Percentiles rank a stretch among this genome's conserved stretches.
Conservation (phyloP, 768 basidiomycete genomes). For the Wakefieldia striispora region DNA sequence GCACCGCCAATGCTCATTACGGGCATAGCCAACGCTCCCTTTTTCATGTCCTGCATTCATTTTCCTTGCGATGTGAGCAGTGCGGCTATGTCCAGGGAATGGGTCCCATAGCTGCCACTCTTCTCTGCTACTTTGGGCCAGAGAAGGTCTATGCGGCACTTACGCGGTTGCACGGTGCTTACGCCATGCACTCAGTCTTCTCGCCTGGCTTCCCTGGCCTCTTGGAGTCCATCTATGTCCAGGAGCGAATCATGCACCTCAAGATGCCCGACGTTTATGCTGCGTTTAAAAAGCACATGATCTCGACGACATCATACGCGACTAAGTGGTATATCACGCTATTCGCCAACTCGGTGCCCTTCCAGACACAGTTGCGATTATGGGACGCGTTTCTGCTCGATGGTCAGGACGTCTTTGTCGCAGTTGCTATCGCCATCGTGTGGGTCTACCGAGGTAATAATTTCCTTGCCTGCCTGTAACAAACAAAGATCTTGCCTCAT, state of each 20-base stretch:
- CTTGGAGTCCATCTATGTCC: constrained; percentile 93
- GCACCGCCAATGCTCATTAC: constrained; percentile 7
- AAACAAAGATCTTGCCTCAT: constrained; percentile 2
- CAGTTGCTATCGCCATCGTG: constrained; percentile 82
- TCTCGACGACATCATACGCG: constrained; percentile 92
- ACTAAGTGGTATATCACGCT: constrained; percentile 99
- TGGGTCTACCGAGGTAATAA: constrained; percentile 86
- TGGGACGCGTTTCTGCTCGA: constrained; percentile 96
- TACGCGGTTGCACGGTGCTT: constrained; percentile 85
- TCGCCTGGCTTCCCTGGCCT: constrained; percentile 94
- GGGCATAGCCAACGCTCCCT: constrained; percentile 79
- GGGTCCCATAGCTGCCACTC: constrained; percentile 94
- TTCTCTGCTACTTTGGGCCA: constrained; percentile 91
- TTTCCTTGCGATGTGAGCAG: constrained; percentile 76
- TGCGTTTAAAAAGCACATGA: constrained; percentile 84
- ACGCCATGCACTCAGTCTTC: constrained; percentile 86
- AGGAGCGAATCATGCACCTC: constrained; percentile 82
- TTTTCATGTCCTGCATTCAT: constrained; percentile 91
- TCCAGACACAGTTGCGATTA: constrained; percentile 88
- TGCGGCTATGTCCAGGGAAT: constrained; percentile 99
- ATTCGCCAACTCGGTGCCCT: constrained; percentile 93
- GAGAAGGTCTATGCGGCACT: constrained; percentile 84
- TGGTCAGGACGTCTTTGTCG: constrained; percentile 84
- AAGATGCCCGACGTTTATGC: constrained; percentile 89
- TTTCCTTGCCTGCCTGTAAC: constrained; percentile 19